These are phyloP conservation scores for Sordariomycetes sp. DNA, from an alignment of 2,329 filamentous ascomycete genomes.

Conservation along the genomic window DNA sequence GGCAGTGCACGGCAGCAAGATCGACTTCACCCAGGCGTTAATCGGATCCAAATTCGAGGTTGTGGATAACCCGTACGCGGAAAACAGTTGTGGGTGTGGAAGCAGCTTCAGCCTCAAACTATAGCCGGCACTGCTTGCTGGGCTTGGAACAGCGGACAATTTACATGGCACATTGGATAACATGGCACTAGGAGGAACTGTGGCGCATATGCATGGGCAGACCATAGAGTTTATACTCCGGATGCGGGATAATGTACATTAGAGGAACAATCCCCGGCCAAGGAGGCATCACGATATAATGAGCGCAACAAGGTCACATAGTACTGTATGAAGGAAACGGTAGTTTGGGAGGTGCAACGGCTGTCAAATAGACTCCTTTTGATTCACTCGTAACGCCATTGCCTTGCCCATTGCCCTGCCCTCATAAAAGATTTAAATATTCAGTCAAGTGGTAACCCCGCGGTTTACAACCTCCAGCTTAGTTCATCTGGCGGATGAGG, in stretches of 20 bases:
- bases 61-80: slow-evolving; percentile 80
- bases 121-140: slow-evolving; percentile 16
- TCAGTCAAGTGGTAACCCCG: not conserved
- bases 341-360: not conserved
- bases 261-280: not conserved
- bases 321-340: not conserved
- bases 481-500: slow-evolving; percentile 98
- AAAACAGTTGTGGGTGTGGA: slow-evolving; percentile 91
- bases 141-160: not conserved
- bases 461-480: slow-evolving; percentile 22
- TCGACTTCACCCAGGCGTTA: slow-evolving; percentile 93
- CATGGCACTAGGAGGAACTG: not conserved
- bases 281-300: not conserved
- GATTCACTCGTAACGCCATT: not conserved
- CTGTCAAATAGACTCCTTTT: not conserved
- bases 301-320: not conserved
- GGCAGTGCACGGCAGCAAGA: slow-evolving; percentile 80
- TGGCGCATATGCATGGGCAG: not conserved
- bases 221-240: not conserved
- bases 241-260: not conserved
- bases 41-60: slow-evolving; percentile 89
- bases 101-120: slow-evolving; percentile 92
- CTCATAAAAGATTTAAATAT: not conserved
- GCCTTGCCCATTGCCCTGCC: not conserved
- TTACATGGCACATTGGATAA: not conserved